Base-by-base conservation (phyloP, 1,139 yeast species). In the Saccharomyces uvarum region DNA sequence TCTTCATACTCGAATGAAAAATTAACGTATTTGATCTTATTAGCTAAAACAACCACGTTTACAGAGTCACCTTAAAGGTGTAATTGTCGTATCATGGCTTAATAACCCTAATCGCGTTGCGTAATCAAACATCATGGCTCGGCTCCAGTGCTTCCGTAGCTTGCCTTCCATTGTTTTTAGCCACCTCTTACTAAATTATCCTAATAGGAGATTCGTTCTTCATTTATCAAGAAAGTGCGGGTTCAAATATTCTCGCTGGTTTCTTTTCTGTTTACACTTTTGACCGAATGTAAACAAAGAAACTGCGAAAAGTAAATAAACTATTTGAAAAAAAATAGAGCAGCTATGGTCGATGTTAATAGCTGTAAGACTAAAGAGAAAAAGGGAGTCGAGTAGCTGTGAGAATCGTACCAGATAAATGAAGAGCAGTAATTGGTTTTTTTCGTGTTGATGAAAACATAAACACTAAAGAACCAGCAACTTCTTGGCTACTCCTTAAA, bases 401-500 rank as follows among this genome's bases (percentile, higher is more conserved):
- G 21, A 38, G 16, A 38, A 9, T 38, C 44, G 26, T 38, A 14
- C 41, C 24, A n/a, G 19, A 8, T 38, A 38, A 16, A 9, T 38
- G n/a, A 38, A n/a, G 24, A 38, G n/a, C 24, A 38, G 24, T 38
- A 16, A 38, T 2, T 19, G 1, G 4, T 38, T 11, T n/a, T 6
- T 38, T 38, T 38, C 4, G 9, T 8, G 4, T 16, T 13, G n/a
- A 11, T 24, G 26, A 16, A 16, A 16, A 38, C 2, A 19, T 9
- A 38, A 38, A 38, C 42, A 38, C 11, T 4, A 38, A 38, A 16
- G 26, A 38, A 38, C 44, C 44, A 38, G 44, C 44, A 38, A 38
- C 19, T 5, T 33, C 44, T 38, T 38, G 5, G 44, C 19, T 38
- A 26, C 44, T 8, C 63, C 44, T 59, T 60, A 49, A 46, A 41